Percentiles rank a stretch among this genome's conserved stretches.
Evolutionary conservation across 805 yeast species (phyloP).

Genomic region (Myxozyma geophila): DNA sequence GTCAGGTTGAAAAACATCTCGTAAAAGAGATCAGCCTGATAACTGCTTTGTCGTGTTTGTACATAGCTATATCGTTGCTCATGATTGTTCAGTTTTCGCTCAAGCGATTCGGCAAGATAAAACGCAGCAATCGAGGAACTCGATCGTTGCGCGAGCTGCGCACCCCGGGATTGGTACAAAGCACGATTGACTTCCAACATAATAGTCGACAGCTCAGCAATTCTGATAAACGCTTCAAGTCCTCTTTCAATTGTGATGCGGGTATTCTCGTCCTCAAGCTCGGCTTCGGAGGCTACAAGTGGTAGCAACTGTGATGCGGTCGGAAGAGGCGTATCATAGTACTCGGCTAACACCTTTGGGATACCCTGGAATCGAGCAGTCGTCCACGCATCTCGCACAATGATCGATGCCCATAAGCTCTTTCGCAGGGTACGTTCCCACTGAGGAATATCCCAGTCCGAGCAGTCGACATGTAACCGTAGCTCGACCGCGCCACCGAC

Average conservation of each 20-base stretch:
- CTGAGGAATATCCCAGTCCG: slow-evolving; percentile 85
- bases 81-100: slow-evolving; percentile 4
- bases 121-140: slow-evolving; percentile 7
- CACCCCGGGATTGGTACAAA: slow-evolving; percentile 9
- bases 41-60: neutral
- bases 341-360: slow-evolving; percentile 23
- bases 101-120: slow-evolving; percentile 17
- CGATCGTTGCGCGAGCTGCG: neutral
- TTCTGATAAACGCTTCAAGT: slow-evolving; percentile 15
- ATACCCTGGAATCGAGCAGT: slow-evolving; percentile 21
- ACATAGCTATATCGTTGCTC: neutral
- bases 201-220: slow-evolving; percentile 12
- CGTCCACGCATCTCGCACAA: slow-evolving; percentile 84
- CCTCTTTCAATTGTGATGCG: neutral
- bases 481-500: slow-evolving; percentile 85
- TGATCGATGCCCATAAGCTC: slow-evolving; percentile 91
- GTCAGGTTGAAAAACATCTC: slow-evolving; percentile 7
- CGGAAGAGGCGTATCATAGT: slow-evolving; percentile 19
- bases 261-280: neutral
- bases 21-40: slow-evolving; percentile 9
- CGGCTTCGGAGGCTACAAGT: slow-evolving; percentile 8
- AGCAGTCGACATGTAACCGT: slow-evolving; percentile 86
- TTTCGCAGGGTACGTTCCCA: slow-evolving; percentile 92
- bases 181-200: slow-evolving; percentile 20
- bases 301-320: slow-evolving; percentile 15